Conservation (phyloP, 495 filamentous ascomycete genomes). For the Glarea lozoyensis region DNA sequence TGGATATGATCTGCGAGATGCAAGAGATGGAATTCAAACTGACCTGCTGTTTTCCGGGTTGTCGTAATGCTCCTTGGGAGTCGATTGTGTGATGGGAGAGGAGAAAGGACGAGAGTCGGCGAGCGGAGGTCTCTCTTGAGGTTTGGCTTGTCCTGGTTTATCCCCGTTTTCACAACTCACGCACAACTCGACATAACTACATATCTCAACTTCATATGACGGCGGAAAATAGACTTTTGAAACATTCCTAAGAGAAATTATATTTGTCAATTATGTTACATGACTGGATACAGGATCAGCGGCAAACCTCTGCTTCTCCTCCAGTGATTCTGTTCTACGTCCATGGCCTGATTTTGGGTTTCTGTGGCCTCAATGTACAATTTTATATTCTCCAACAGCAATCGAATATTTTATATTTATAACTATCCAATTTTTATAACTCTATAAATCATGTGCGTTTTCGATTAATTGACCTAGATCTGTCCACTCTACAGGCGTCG, state of each 20-base stretch:
- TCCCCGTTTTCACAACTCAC: conserved; percentile 17
- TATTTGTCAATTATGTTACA: background rate
- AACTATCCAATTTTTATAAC: too few relatives aligned
- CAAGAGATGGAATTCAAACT: conserved; percentile 6
- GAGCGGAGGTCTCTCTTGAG: conserved; percentile 16
- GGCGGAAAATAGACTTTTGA: background rate
- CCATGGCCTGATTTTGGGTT: too few relatives aligned
- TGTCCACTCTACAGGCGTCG: too few relatives aligned
- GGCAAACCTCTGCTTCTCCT: conserved; percentile 2
- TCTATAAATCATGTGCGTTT: too few relatives aligned
- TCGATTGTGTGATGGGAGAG: conserved; percentile 15
- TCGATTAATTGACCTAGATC: too few relatives aligned
- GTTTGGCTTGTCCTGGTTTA: conserved; percentile 4
- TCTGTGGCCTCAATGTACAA: too few relatives aligned
- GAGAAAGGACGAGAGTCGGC: conserved; percentile 16
- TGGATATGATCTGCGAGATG: conserved; percentile 1
- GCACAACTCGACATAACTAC: conserved; percentile 20
- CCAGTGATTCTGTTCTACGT: too few relatives aligned
- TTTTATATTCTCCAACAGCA: too few relatives aligned
- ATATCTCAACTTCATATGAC: too few relatives aligned
- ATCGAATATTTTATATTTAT: too few relatives aligned
- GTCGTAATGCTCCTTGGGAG: conserved; percentile 12
- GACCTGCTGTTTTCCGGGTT: conserved; percentile 15
- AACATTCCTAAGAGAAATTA: background rate
- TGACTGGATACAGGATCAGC: too few relatives aligned